Evolutionary conservation across 208 protist genomes (phyloP), one percentile per base, ranked within the genome.

Genomic region (Angomonas deanei): DNA sequence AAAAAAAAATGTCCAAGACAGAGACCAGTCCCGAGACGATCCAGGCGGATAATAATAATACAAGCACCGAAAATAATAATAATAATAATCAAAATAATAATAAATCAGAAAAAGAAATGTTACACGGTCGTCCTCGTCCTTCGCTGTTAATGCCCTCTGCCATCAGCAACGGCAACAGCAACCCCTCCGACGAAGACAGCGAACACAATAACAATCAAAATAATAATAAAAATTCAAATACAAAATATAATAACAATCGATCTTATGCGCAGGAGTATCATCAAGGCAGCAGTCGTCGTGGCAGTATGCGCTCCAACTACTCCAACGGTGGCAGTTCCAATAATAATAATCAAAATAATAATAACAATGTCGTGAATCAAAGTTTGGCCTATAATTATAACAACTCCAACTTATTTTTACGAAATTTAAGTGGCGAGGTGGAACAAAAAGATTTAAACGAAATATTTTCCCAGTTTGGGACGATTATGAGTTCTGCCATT

Each of bases 361-460:
- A 53, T 28, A 28, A 28, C 5, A 53, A 53, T 53, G 19, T 11
- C 8, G 23, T 28, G 8, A 53, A 53, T 53, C 17, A 42, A 27
- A 34, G 13, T 28, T 30, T n/a, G 6, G 13, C 30, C 3, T 17
- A 17, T 58, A 34, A 49, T 26, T 50, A 28, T 63, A 48, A 49
- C 32, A 28, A 28, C 42, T 5, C 64, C 31, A 89, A 89, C 54
- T 61, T 92, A 15, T 84, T 92, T 47, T 49, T 92, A 4, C 76
- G 75, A 27, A 76, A 82, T 70, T 53, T 90, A 23, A 58, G 67
- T 5, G 28, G 59, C 0, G 32, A 68, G 19, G 58, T 88, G 39
- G 70, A 79, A 0, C 72, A 90, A 58, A 32, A 32, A 0, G 56
- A 42, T 2, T 58, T 92, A 21, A 61, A 72, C 21, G 38, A 33